Conservation (phyloP, 257 asterid species). For the Nicotiana sylvestris region DNA sequence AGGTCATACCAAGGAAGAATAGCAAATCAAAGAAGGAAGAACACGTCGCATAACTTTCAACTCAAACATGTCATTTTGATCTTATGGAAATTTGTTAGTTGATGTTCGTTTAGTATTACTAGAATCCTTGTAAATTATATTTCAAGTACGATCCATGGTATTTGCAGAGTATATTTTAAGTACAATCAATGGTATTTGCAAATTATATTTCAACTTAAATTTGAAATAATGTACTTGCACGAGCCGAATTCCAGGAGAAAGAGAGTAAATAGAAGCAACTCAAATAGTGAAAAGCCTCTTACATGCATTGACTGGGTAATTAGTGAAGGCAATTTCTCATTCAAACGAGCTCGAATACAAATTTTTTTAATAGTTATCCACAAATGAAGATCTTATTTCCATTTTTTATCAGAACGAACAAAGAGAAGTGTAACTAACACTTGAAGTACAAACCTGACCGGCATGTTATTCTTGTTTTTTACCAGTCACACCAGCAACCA, state of each 20-base stretch:
- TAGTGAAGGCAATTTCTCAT: background rate
- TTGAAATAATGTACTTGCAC: background rate
- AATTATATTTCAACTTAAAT: background rate
- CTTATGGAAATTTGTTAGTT: background rate
- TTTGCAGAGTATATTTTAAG: background rate
- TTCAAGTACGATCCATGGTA: background rate
- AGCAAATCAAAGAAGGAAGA: background rate
- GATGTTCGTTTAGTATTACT: background rate
- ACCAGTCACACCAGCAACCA: conserved; percentile 70
- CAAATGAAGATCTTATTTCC: background rate
- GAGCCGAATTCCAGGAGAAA: background rate
- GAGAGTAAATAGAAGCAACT: background rate
- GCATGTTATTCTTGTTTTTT: conserved; percentile 27
- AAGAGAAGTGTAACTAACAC: background rate
- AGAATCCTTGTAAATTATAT: background rate
- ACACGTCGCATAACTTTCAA: background rate
- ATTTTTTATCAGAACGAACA: background rate
- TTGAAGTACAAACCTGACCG: background rate
- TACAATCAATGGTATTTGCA: background rate
- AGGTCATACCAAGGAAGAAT: background rate
- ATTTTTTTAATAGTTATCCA: background rate
- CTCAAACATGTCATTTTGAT: background rate
- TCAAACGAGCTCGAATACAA: background rate
- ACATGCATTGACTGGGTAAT: background rate
- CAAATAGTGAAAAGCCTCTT: background rate